A percentile compares a stretch with the other conserved stretches of the same genome.
Evolutionary conservation across 352 stramenopile genomes (phyloP).

Genomic region (Globisporangium cystogenes): DNA sequence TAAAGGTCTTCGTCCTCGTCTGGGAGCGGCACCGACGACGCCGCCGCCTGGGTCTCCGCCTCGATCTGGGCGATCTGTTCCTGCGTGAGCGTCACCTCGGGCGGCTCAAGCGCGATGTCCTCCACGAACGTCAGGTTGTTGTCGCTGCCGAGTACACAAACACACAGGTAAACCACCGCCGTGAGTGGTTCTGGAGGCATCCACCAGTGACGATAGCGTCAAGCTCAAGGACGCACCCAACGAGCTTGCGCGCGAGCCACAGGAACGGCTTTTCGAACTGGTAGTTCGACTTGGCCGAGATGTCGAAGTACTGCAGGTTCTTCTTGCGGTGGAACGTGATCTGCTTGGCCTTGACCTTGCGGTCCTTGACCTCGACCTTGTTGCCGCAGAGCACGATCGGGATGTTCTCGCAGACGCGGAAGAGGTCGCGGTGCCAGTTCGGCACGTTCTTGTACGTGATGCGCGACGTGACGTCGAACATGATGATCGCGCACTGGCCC

Average conservation of each 20-base stretch:
- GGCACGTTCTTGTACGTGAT: constrained; percentile 99
- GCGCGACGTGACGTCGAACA: constrained; percentile 99
- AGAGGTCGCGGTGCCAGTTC: constrained; percentile 99
- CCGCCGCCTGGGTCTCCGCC: constrained; percentile 87
- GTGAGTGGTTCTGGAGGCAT: no score
- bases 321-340: constrained; percentile 99
- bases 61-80: constrained; percentile 92
- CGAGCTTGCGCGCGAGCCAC: constrained; percentile 98
- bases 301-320: constrained; percentile 99
- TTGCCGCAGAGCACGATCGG: constrained; percentile 99
- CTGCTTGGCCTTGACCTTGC: constrained; percentile 99
- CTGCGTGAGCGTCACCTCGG: constrained; percentile 95
- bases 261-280: constrained; percentile 99
- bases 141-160: constrained; percentile 57
- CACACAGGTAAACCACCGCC: no score
- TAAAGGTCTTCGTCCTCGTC: constrained; percentile 98
- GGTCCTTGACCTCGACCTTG: constrained; percentile 99
- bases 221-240: constrained; percentile 84
- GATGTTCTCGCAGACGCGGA: constrained; percentile 99
- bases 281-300: constrained; percentile 99
- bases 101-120: constrained; percentile 93
- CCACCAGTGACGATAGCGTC: no score
- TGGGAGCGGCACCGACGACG: constrained; percentile 90
- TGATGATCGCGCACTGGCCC: constrained; percentile 99
- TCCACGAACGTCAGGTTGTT: constrained; percentile 99